Percentiles rank a stretch among this genome's conserved stretches.
phyloP scores from a whole-genome alignment of 257 asterid species.

The Haberlea rhodopensis region DNA sequence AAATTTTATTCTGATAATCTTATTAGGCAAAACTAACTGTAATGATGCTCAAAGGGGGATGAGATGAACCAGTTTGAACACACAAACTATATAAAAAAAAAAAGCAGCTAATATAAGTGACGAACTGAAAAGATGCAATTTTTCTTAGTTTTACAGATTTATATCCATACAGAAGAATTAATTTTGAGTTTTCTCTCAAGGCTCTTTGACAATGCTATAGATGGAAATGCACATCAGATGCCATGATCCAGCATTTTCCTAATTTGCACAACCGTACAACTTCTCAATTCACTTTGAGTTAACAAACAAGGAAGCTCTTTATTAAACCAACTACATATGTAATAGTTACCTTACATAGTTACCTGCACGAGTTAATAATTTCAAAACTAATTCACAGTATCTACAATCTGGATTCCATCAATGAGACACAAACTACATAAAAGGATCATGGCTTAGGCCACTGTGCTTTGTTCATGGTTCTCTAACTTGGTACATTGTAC shows the following conservation, averaged over 20 bases:
- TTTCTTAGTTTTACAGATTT: conserved; percentile 9
- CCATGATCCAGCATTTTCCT: too few relatives aligned
- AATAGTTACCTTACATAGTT: too few relatives aligned
- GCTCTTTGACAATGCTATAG: conserved; percentile 1
- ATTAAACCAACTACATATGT: conserved; percentile 12
- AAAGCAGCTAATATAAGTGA: conserved; percentile 7
- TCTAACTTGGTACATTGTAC: neutral
- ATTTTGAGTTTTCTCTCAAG: conserved; percentile 7
- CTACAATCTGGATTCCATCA: too few relatives aligned
- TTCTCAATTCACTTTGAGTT: too few relatives aligned
- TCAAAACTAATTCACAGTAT: too few relatives aligned
- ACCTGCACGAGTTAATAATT: too few relatives aligned
- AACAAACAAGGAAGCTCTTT: neutral
- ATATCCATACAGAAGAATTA: conserved; percentile 2
- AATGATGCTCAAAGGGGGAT: conserved; percentile 17
- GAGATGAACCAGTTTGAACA: too few relatives aligned
- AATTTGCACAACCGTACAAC: too few relatives aligned
- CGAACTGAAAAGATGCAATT: conserved; percentile 10
- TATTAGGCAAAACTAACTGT: conserved; percentile 4
- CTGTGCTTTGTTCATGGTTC: too few relatives aligned
- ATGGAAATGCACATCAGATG: too few relatives aligned
- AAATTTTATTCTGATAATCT: conserved; percentile 7
- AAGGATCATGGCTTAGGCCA: too few relatives aligned
- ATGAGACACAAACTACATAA: too few relatives aligned
- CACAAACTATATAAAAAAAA: neutral